A percentile compares a stretch with the other conserved stretches of the same genome.
Conservation (phyloP, 2,329 filamentous ascomycete genomes). For the Curvularia lunata region DNA sequence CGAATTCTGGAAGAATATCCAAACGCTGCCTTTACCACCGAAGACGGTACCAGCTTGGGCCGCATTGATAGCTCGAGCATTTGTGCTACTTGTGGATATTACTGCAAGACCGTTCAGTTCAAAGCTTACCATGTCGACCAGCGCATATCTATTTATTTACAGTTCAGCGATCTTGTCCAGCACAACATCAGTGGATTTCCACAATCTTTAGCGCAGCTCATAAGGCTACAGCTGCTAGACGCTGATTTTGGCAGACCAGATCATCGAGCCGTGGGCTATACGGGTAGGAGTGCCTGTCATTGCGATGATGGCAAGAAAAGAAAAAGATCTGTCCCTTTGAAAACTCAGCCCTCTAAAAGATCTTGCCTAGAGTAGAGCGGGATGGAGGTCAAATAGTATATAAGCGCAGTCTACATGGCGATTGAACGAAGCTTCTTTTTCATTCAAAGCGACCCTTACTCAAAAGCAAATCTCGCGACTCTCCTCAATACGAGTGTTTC, state of each 20-base stretch:
- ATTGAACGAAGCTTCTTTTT: not conserved
- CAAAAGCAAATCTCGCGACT: not conserved
- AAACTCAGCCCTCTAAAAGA: too few species aligned
- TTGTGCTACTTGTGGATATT: slow-evolving; percentile 11
- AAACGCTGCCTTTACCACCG: slow-evolving; percentile 13
- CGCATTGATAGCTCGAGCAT: slow-evolving; percentile 6
- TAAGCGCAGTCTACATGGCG: slow-evolving; percentile 2
- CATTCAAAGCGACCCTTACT: not conserved
- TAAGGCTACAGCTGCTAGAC: slow-evolving; percentile 18
- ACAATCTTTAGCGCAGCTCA: slow-evolving; percentile 12
- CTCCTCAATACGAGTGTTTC: not conserved
- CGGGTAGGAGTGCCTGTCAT: slow-evolving; percentile 6
- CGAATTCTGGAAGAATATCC: slow-evolving; percentile 21
- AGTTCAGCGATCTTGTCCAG: slow-evolving; percentile 9
- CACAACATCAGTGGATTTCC: slow-evolving; percentile 24
- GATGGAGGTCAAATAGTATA: not conserved
- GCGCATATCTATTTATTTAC: slow-evolving; percentile 13
- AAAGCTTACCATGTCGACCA: slow-evolving; percentile 14
- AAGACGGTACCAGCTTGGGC: slow-evolving; percentile 12
- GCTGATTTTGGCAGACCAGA: slow-evolving; percentile 18
- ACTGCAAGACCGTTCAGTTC: slow-evolving; percentile 12
- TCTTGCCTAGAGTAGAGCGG: not conserved
- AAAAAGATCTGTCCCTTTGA: slow-evolving; percentile 8
- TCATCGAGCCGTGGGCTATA: slow-evolving; percentile 8
- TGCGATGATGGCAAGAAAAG: slow-evolving; percentile 14